Evolutionary conservation across 2,329 filamentous ascomycete species (phyloP), one percentile per base, ranked within the genome.

Genomic region (Bipolaris gigantea): DNA sequence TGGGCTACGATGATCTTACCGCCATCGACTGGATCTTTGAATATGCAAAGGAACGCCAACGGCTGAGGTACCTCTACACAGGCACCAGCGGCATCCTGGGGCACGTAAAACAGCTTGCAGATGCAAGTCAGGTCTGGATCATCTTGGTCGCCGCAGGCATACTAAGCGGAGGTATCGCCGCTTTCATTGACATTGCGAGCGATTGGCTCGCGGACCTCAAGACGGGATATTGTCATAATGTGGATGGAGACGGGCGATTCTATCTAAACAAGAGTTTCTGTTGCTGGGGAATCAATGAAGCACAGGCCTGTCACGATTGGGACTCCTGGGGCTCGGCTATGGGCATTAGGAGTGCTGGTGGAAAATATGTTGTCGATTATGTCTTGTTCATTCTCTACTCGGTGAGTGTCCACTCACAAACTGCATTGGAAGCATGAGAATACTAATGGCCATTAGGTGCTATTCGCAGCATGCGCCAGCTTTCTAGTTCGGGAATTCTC

Each of bases 1-100:
- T 97, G 34, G 93, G 90, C 50, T 99, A 99, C 77, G 93, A 97
- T 70, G 89, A 99, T 76, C 81, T 97, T 73, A 97, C 93, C 15
- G 93, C 94, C 54, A 99, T 99, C 73, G 94, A 99, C 78, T 99
- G 94, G 94, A 97, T 97, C 71, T 97, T 96, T 67, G 94, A 99
- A 75, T 96, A 97, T 71, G 94, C 90, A 48, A 97, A 97, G 74
- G 94, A 99, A 77, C 85, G 94, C 18, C 91, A 96, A 73, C 85
- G 94, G 21, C 78, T 95, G 66, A 85, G 91, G n/a, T 83, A 89
- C 27, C 79, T 99, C 18, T 84, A 86, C 50, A 84, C 88, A 0
- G 85, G 83, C 64, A 83, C 86, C 7, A 81, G 84, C 18, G 90
- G 92, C 0, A 63, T 96, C 5, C 56, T 92, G 18, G 91, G 92